phyloP scores from a whole-genome alignment of 179 eudicot species.

The Gypsophila paniculata region DNA sequence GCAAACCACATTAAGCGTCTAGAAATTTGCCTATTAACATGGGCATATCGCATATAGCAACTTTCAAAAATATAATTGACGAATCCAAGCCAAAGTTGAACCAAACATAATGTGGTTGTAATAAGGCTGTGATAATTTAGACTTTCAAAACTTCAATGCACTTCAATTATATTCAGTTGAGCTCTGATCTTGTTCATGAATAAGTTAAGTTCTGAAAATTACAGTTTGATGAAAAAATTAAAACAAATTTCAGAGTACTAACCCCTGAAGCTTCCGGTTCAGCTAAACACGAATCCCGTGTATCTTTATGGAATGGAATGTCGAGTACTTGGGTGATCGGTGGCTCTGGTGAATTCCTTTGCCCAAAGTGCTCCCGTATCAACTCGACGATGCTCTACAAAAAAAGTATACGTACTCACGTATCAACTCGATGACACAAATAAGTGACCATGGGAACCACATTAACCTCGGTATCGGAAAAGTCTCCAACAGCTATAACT shows the following conservation, averaged over 20 bases:
- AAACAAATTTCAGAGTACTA: slow-evolving; percentile 28
- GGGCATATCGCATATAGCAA: no score
- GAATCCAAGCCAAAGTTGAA: no score
- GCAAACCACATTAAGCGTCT: slow-evolving; percentile 11
- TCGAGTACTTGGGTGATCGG: slow-evolving; percentile 33
- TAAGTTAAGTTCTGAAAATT: no score
- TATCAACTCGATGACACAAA: neutral
- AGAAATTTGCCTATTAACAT: no score
- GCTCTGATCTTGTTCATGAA: no score
- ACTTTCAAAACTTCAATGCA: no score
- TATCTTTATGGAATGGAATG: slow-evolving; percentile 51
- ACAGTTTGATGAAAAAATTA: no score
- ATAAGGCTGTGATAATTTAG: no score
- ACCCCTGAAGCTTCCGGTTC: slow-evolving; percentile 94
- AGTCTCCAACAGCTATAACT: slow-evolving; percentile 82
- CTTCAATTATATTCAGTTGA: no score
- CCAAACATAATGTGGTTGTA: no score
- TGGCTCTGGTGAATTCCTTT: slow-evolving; percentile 44
- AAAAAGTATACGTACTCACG: neutral
- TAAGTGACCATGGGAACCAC: neutral
- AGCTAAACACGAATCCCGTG: slow-evolving; percentile 53
- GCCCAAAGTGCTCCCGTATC: slow-evolving; percentile 63
- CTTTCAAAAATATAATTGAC: no score
- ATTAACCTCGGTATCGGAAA: slow-evolving; percentile 69
- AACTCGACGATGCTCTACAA: slow-evolving; percentile 59